These are phyloP conservation scores for Syzygium malaccense DNA, from an alignment of 441 rosid species.

Conservation along the genomic window DNA sequence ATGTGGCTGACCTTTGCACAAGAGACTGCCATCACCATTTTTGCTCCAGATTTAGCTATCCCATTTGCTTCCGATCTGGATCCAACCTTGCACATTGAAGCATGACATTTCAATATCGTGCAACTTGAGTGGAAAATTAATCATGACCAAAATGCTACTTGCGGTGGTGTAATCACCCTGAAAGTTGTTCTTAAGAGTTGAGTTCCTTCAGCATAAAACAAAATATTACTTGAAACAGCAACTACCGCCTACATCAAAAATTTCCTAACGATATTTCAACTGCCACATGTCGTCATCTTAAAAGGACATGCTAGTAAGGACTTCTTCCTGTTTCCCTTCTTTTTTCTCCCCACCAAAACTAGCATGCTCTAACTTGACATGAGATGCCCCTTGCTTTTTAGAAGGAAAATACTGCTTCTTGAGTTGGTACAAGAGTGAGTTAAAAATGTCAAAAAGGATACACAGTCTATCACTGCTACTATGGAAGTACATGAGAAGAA, in stretches of 20 bases:
- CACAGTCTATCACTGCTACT: neutral
- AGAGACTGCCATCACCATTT: conserved; percentile 99
- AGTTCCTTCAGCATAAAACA: neutral
- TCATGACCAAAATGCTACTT: neutral
- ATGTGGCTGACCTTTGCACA: conserved; percentile 65
- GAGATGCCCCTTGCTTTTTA: neutral
- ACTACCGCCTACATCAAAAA: neutral
- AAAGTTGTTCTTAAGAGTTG: neutral
- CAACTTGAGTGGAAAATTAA: neutral
- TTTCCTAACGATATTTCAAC: neutral
- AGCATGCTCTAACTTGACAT: neutral
- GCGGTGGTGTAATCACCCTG: neutral
- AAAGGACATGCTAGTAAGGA: neutral
- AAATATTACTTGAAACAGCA: neutral
- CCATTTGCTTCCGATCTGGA: conserved; percentile 97
- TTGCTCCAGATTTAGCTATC: conserved; percentile 97
- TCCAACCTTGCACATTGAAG: conserved; percentile 55
- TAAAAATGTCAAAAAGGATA: neutral
- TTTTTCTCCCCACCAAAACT: neutral
- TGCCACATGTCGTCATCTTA: neutral
- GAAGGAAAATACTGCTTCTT: neutral
- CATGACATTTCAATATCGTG: neutral
- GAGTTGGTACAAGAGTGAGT: neutral
- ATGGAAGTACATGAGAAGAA: neutral
- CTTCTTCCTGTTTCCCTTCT: neutral